phyloP scores from a whole-genome alignment of 768 basidiomycete genomes.

The Ramaria sp. region DNA sequence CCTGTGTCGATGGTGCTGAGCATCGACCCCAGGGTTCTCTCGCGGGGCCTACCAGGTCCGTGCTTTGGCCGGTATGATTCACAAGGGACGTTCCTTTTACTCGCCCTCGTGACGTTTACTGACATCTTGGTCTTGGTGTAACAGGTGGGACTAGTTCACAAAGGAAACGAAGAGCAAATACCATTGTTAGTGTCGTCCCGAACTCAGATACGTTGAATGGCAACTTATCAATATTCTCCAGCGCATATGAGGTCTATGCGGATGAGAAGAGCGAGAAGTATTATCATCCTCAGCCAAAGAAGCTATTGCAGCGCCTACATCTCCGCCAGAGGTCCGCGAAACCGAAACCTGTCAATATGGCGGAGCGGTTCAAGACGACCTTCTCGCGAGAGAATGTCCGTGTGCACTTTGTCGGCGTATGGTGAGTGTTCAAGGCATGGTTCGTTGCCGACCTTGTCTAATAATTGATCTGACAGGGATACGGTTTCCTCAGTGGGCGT shows the following conservation, averaged over 20 bases:
- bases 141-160: no score
- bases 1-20: no score
- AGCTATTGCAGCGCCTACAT: neutral
- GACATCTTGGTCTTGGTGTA: no score
- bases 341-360: neutral
- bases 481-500: conserved; percentile 38
- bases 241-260: conserved; percentile 30
- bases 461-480: conserved; percentile 23
- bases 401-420: conserved; percentile 36
- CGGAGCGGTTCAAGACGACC: conserved; percentile 23
- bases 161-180: no score
- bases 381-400: conserved; percentile 25
- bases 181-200: no score
- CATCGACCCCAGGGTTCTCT: no score
- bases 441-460: neutral
- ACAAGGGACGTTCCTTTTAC: conserved; percentile 18
- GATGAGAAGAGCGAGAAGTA: conserved; percentile 10
- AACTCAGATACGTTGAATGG: neutral
- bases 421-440: conserved; percentile 16
- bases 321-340: neutral
- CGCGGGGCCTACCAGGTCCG: no score
- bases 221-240: conserved; percentile 8
- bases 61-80: conserved; percentile 37
- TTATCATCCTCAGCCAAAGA: neutral
- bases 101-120: no score